Base-by-base conservation (phyloP, 495 filamentous ascomycete species). In the Acidomyces sp. region DNA sequence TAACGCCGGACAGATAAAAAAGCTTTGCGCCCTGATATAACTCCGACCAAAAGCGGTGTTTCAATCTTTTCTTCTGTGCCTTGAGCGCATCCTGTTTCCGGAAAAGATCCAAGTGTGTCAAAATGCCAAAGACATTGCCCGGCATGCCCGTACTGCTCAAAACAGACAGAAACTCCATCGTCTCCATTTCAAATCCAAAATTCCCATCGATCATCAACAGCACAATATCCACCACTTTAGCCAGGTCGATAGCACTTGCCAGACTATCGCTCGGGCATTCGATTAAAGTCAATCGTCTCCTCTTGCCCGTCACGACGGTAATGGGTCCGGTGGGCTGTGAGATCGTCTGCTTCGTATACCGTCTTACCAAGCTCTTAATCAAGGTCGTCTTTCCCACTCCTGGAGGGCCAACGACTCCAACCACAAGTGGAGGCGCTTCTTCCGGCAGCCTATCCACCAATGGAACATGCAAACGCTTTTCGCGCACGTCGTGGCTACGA, bases 171-270 rank as follows among this genome's bases (percentile, higher is more conserved):
- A 97, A 97, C 60, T 97, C 90, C 92, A 97, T 96, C 1, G 90
- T 97, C 65, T 97, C 90, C 90, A 97, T 97, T 64, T 97, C 90
- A 53, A 96, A 97, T 2, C 90, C 90, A 56, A 78, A 97, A 62
- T 95, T 95, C 25, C 87, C 92, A 56, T 97, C 90, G 44, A 97
- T 96, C 83, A 97, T 85, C 21, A 97, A 65, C 19, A 97, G 64
- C 3, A 97, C 85, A 48, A 96, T 95, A 56, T 97, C 90, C 17
- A 87, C 88, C 21, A 97, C 80, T 60, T 97, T 97, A 24, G 88
- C 78, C 18, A 94, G 69, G 62, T 97, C 90, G 45, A 97, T 84
- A 82, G 92, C 93, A 39, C 78, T 80, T 22, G 88, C 86, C 34
- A 97, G 74, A 19, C 74, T 78, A 51, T 96, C 86, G 53, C 87